These are phyloP conservation scores for Chlamydomonas reinhardtii DNA, from an alignment of 163 green algal species.

Conservation along the genomic window DNA sequence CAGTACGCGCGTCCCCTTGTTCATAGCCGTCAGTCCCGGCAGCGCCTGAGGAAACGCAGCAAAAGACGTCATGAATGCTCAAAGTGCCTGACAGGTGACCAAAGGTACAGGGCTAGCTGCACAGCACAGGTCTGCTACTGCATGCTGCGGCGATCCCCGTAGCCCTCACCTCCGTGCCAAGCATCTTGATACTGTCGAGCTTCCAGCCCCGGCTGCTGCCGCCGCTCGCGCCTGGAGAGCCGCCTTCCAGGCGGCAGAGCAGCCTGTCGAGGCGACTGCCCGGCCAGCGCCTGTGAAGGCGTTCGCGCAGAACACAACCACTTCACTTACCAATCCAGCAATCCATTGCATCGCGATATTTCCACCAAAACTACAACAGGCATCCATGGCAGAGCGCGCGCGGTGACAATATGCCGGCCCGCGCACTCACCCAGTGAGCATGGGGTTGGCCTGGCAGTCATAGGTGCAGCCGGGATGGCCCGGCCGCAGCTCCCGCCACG, in stretches of 20 bases:
- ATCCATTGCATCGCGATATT: too few species aligned
- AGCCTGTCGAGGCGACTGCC: slow-evolving; percentile 36
- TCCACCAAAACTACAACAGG: too few species aligned
- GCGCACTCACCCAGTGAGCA: slow-evolving; percentile 47
- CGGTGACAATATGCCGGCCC: not conserved
- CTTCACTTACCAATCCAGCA: too few species aligned
- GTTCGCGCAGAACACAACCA: too few species aligned
- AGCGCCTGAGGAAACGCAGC: too few species aligned
- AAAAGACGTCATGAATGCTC: too few species aligned
- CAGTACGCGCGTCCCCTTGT: slow-evolving; percentile 27
- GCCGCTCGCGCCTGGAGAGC: too few species aligned
- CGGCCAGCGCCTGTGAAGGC: slow-evolving; percentile 18
- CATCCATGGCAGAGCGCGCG: too few species aligned
- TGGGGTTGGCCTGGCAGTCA: slow-evolving; percentile 55
- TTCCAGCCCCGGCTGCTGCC: not conserved
- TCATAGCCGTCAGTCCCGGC: slow-evolving; percentile 33
- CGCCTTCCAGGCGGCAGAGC: not conserved
- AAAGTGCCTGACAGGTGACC: too few species aligned
- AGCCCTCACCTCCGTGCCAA: slow-evolving; percentile 37
- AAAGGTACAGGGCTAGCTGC: too few species aligned
- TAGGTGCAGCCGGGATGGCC: slow-evolving; percentile 53
- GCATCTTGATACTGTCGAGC: slow-evolving; percentile 45
- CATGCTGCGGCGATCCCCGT: too few species aligned
- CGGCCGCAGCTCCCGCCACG: slow-evolving; percentile 43
- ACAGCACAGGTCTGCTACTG: too few species aligned